Evolutionary conservation across 768 basidiomycete genomes (phyloP).

Genomic region (Naganishia antarctica): DNA sequence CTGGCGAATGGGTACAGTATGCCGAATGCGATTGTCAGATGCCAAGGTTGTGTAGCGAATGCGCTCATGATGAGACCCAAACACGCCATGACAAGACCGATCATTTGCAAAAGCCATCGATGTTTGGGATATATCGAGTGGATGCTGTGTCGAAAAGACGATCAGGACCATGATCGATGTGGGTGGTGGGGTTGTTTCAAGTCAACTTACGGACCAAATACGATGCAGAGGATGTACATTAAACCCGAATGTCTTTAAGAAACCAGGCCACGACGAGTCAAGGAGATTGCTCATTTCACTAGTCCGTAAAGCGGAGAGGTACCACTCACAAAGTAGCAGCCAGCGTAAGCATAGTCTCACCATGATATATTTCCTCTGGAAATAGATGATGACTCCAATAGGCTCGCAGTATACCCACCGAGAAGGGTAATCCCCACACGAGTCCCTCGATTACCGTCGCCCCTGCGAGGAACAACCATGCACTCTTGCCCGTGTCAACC

Average conservation of each 20-base stretch:
- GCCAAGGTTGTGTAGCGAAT: constrained; percentile 44
- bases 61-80: constrained; percentile 32
- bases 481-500: constrained; percentile 35
- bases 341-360: constrained; percentile 34
- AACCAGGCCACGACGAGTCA: too few species aligned
- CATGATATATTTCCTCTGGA: constrained; percentile 29
- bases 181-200: too few species aligned
- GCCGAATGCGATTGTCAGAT: constrained; percentile 39
- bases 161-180: neutral
- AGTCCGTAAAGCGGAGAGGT: too few species aligned
- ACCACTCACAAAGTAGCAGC: constrained; percentile 40
- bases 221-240: constrained; percentile 34
- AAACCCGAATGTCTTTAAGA: constrained; percentile 41
- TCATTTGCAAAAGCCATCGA: constrained; percentile 25
- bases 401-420: constrained; percentile 41
- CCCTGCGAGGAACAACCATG: constrained; percentile 40
- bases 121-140: constrained; percentile 29
- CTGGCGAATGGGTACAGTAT: constrained; percentile 35
- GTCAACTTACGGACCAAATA: constrained; percentile 41
- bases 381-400: constrained; percentile 41
- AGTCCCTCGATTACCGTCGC: constrained; percentile 39
- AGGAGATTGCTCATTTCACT: too few species aligned
- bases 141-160: neutral
- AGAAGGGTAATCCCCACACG: constrained; percentile 43
- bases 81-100: constrained; percentile 30